A percentile compares a stretch with the other conserved stretches of the same genome.
These are phyloP conservation scores for Podaxis carcinomalis DNA, from an alignment of 768 basidiomycete genomes.

Conservation along the genomic window DNA sequence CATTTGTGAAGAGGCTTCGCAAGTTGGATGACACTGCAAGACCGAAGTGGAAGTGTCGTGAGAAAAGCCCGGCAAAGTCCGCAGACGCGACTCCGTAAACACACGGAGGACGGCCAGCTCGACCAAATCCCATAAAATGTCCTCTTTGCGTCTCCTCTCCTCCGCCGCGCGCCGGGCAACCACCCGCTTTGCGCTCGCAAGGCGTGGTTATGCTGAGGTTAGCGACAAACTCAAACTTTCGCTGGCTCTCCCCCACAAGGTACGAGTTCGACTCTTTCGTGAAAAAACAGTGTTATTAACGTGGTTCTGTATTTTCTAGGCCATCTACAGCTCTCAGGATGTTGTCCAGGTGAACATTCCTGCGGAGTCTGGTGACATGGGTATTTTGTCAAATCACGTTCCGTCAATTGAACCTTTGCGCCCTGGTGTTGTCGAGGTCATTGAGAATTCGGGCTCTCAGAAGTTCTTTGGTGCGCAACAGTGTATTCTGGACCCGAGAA, in stretches of 20 bases:
- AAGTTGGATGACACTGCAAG: background rate
- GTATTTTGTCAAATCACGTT: constrained; percentile 98
- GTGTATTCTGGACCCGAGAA: background rate
- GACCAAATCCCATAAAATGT: constrained; percentile 46
- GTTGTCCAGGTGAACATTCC: constrained; percentile 95
- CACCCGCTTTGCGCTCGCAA: constrained; percentile 43
- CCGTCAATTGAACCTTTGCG: constrained; percentile 94
- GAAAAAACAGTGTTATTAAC: background rate
- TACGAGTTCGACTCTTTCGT: constrained; percentile 31
- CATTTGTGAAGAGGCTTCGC: background rate
- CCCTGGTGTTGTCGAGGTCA: constrained; percentile 91
- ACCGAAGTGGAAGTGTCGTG: background rate
- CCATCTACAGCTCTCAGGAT: constrained; percentile 86
- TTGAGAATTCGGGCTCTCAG: constrained; percentile 79
- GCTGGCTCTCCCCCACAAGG: constrained; percentile 93
- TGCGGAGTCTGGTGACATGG: constrained; percentile 96
- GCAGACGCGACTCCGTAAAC: constrained; percentile 34
- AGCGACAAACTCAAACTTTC: constrained; percentile 90
- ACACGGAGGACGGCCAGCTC: constrained; percentile 28
- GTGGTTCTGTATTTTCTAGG: constrained; percentile 37
- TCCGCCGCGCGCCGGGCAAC: constrained; percentile 60
- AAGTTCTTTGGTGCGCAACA: constrained; percentile 93
- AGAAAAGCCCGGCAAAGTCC: constrained; percentile 19
- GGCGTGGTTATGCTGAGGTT: constrained; percentile 90
- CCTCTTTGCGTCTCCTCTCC: constrained; percentile 68